A percentile compares a stretch with the other conserved stretches of the same genome.
These are phyloP conservation scores for Myxozyma vanderwaltii DNA, from an alignment of 805 yeast species.

Conservation along the genomic window DNA sequence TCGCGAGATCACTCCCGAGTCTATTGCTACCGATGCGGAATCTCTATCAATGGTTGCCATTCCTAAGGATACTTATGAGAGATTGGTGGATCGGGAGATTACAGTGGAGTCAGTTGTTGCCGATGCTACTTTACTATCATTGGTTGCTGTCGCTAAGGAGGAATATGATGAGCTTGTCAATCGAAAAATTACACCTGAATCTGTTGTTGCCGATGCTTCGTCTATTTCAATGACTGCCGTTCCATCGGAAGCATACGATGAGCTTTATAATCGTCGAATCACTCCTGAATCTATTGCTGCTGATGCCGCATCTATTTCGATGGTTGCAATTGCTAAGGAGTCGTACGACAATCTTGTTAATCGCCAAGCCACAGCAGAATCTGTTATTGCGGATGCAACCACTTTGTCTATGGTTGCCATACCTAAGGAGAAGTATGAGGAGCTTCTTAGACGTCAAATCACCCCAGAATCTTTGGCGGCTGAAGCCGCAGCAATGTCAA, in stretches of 20 bases:
- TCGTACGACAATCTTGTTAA: conserved; percentile 16
- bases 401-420: conserved; percentile 18
- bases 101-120: conserved; percentile 9
- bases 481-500: conserved; percentile 10
- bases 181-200: conserved; percentile 2
- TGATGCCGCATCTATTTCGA: conserved; percentile 6
- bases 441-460: neutral
- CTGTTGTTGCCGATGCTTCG: conserved; percentile 27
- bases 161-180: conserved; percentile 30
- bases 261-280: neutral
- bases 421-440: neutral
- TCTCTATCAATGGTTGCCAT: conserved; percentile 18
- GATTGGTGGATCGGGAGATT: neutral
- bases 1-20: conserved; percentile 4
- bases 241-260: conserved; percentile 13
- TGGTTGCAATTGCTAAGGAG: conserved; percentile 29
- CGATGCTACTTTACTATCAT: conserved; percentile 6
- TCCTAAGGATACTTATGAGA: conserved; percentile 6
- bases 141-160: conserved; percentile 33
- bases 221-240: conserved; percentile 32
- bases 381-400: conserved; percentile 25
- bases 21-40: conserved; percentile 27
- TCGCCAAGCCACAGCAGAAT: conserved; percentile 7
- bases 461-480: conserved; percentile 6
- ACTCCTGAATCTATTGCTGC: conserved; percentile 13